Evolutionary conservation across 1,284 basidiomycete species (phyloP), one percentile per base, ranked within the genome.

Genomic region (Mixia osmundae): DNA sequence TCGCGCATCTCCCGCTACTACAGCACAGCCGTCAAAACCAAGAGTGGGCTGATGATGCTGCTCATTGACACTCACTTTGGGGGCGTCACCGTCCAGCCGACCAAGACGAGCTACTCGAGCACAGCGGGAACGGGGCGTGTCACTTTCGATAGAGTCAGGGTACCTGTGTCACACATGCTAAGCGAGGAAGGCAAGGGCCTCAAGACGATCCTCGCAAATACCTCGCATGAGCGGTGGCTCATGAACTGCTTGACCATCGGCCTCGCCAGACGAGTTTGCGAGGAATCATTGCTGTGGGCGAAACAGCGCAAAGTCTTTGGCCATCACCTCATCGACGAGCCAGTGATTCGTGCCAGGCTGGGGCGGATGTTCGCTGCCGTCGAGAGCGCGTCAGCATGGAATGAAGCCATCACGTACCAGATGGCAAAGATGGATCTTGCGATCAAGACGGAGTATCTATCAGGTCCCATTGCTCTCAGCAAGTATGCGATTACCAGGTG

Each of bases 81-180:
- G 33, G 55, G 79, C 28, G 71, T 89, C 20, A 68, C 73, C 50
- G 87, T 80, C 3, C 74, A 72, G 50, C 66, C 64, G 29, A 80
- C 89, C 59, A 79, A 78, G 56, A 82, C 77, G 1, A 68, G 69
- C 25, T 83, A 49, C 41, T 50, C 48, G 24, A 40, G 42, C 4
- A 74, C 77, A 2, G 77, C 78, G 6, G 66, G 66, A 16, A 85
- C 79, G 1, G 77, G 76, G 5, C 75, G 0, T 85, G 85, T 71
- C 53, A 66, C 87, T 47, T 82, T 82, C 50, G 76, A 83, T 55
- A 75, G 85, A 45, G 77, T 80, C 44, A 69, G 69, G 49, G 77
- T 83, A 1, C 80, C 80, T 5, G 64, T 74, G n/a, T 72, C 71
- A 50, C 76, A 87, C 58, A 75, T 79, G 20, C 66, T 91, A 28